These are phyloP conservation scores for Paulownia fortunei DNA, from an alignment of 257 asterid genomes.

Conservation along the genomic window DNA sequence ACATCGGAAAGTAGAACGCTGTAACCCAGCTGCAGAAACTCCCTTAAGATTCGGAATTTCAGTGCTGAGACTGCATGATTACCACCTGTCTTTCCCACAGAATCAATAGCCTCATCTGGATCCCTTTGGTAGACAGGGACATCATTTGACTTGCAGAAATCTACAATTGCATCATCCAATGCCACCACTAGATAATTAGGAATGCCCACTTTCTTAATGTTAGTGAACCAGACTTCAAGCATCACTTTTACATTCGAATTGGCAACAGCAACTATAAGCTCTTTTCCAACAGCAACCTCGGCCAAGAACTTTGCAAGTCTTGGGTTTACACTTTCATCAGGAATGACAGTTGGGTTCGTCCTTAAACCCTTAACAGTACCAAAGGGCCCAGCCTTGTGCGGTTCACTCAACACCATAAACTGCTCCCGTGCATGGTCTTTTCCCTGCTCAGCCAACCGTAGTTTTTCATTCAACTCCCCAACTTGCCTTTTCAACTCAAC, in stretches of 20 bases:
- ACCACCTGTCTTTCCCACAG: slow-evolving; percentile 66
- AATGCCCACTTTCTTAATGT: slow-evolving; percentile 68
- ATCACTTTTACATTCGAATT: slow-evolving; percentile 68
- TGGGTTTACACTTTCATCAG: slow-evolving; percentile 76
- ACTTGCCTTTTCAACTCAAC: slow-evolving; percentile 64
- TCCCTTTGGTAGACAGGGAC: slow-evolving; percentile 74
- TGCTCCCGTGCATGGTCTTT: slow-evolving; percentile 53
- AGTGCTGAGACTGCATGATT: slow-evolving; percentile 77
- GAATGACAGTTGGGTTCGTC: slow-evolving; percentile 65
- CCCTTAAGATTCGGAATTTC: slow-evolving; percentile 77
- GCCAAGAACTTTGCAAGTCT: slow-evolving; percentile 69
- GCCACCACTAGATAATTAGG: slow-evolving; percentile 77
- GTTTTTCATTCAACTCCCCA: slow-evolving; percentile 62
- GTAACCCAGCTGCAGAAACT: slow-evolving; percentile 85
- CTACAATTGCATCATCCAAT: slow-evolving; percentile 60
- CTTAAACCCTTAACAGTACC: slow-evolving; percentile 78
- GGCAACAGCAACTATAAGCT: slow-evolving; percentile 81
- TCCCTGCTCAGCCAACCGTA: slow-evolving; percentile 58
- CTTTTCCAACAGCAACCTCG: slow-evolving; percentile 62
- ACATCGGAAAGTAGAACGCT: slow-evolving; percentile 80
- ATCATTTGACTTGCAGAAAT: slow-evolving; percentile 64
- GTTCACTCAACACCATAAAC: slow-evolving; percentile 47
- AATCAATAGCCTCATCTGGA: slow-evolving; percentile 59
- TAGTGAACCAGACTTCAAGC: slow-evolving; percentile 72
- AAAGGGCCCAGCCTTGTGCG: slow-evolving; percentile 73